A percentile compares a stretch with the other conserved stretches of the same genome.
These are phyloP conservation scores for Sordaria brevicollis DNA, from an alignment of 495 filamentous ascomycete species.

Conservation along the genomic window DNA sequence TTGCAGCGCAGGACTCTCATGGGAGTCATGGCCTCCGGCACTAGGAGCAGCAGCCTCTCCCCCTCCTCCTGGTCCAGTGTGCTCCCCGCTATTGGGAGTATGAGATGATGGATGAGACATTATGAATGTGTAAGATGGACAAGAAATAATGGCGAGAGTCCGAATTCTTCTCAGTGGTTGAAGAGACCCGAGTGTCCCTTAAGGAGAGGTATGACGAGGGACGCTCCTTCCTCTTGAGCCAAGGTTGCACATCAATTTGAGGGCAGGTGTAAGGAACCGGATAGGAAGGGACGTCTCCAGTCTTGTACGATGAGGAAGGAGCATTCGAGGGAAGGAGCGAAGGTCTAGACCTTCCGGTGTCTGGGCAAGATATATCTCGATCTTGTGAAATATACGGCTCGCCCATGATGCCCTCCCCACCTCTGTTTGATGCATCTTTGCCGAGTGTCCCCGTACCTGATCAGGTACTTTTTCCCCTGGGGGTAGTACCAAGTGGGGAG, in stretches of 20 bases:
- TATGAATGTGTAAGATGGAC: neutral
- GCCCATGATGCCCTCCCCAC: neutral
- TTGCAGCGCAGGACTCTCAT: constrained; percentile 5
- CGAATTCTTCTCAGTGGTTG: neutral
- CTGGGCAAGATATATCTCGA: neutral
- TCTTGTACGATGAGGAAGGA: neutral
- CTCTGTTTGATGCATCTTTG: neutral
- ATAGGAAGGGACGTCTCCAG: neutral
- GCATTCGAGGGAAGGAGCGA: neutral
- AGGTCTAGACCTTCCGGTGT: constrained; percentile 17
- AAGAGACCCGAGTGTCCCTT: neutral
- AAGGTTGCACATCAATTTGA: neutral
- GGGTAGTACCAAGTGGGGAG: constrained; percentile 8
- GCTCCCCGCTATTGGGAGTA: constrained; percentile 1
- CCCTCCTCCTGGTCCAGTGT: neutral
- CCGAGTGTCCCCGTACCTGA: neutral
- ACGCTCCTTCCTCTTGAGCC: neutral
- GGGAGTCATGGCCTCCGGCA: constrained; percentile 6
- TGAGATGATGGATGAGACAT: constrained; percentile 5
- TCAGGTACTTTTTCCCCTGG: neutral
- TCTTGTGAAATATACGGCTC: neutral
- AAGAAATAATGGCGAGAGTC: neutral
- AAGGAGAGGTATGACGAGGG: neutral
- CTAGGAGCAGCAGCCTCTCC: constrained; percentile 3
- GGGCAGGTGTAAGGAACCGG: neutral